These are phyloP conservation scores for Aureobasidium sp. DNA, from an alignment of 2,329 filamentous ascomycete species.

Conservation along the genomic window DNA sequence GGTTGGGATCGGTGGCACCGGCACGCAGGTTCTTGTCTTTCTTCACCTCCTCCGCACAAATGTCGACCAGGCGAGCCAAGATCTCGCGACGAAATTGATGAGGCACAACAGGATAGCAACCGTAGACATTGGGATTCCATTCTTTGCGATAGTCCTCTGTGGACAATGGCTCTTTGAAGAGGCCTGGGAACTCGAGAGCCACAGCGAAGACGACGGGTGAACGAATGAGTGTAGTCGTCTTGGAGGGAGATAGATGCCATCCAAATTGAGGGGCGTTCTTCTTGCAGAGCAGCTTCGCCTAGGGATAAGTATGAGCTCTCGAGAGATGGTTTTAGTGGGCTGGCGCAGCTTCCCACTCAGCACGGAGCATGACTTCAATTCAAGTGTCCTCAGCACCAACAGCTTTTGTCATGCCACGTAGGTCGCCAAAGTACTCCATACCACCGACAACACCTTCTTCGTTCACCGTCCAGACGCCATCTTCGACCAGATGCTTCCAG, in stretches of 20 bases:
- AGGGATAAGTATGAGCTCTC: too few relatives aligned
- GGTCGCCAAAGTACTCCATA: not conserved
- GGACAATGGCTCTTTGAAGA: not conserved
- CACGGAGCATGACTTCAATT: not conserved
- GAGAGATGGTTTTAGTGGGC: not conserved
- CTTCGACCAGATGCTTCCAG: not conserved
- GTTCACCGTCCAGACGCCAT: conserved; percentile 30
- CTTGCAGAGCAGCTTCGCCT: not conserved
- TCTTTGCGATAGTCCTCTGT: not conserved
- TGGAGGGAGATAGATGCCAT: not conserved
- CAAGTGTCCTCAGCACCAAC: conserved; percentile 28
- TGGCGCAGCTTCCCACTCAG: not conserved
- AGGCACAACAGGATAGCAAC: not conserved
- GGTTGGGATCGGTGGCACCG: not conserved
- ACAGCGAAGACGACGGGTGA: not conserved
- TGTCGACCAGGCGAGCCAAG: not conserved
- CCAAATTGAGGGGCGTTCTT: not conserved
- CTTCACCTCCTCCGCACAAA: not conserved
- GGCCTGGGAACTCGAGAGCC: not conserved
- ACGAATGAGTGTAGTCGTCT: not conserved
- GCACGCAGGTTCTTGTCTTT: not conserved
- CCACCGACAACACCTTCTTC: conserved; percentile 93
- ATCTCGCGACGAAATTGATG: not conserved
- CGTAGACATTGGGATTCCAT: not conserved
- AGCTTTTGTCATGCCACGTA: not conserved